Evolutionary conservation across 2,329 filamentous ascomycete species (phyloP), one percentile per base, ranked within the genome.

Genomic region (Aspergillus hiratsukae): DNA sequence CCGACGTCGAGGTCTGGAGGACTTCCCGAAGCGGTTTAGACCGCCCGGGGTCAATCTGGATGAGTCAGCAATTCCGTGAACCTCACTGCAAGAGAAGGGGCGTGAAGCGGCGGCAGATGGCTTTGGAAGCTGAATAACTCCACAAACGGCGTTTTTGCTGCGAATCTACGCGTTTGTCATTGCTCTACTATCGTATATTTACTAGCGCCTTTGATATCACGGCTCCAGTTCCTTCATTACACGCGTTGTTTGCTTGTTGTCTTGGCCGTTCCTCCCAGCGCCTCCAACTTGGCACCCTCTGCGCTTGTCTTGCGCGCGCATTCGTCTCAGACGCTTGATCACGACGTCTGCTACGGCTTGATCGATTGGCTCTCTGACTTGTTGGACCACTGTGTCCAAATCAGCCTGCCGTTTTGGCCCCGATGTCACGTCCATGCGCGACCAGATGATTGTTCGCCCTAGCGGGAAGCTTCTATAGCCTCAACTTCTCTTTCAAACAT

Each of bases 51-150:
- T 63, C 58, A 50, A 61, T 56, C 29, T 55, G 27, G 62, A 62
- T 73, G 68, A 73, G 65, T 73, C 69, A 73, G 70, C 71, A 58
- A 29, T 61, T 63, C 64, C 68, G 65, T 70, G 70, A 69, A 73
- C 70, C 69, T 67, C 66, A 66, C 65, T 58, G 61, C 57, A 67
- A 62, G 66, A 64, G 64, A 72, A 70, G 65, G 70, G 68, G 66
- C 58, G 57, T 59, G 58, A 60, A 59, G 61, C 60, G 61, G 67
- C 61, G 65, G 63, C 64, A 60, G 61, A 66, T 65, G 65, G 69
- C 66, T 65, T 69, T 61, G 63, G 66, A 66, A 64, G 64, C 58
- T 56, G 64, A 61, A 69, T 66, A 62, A 61, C 49, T 49, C 54
- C 54, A 58, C 56, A 56, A 58, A 61, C 55, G 54, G 57, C 58